phyloP scores from a whole-genome alignment of 352 stramenopile genomes.

The Salisapilia sapeloensis region DNA sequence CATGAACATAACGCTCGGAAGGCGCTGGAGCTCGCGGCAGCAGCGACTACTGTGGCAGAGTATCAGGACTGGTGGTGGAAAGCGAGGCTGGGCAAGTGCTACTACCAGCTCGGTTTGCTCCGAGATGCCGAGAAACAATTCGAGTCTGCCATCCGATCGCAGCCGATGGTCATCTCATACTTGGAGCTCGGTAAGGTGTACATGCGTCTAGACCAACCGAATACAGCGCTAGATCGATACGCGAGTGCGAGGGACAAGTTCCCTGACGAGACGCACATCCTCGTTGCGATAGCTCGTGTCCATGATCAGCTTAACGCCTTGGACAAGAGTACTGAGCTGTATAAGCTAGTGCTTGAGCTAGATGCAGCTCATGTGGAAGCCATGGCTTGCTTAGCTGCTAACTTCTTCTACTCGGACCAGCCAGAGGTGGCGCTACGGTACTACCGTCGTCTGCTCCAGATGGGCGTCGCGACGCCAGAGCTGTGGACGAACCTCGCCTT shows the following conservation, averaged over 20 bases:
- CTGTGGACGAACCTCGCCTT: slow-evolving; percentile 91
- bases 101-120: slow-evolving; percentile 87
- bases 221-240: slow-evolving; percentile 82
- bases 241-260: slow-evolving; percentile 46
- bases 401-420: slow-evolving; percentile 90
- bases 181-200: slow-evolving; percentile 92
- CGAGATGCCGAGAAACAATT: slow-evolving; percentile 90
- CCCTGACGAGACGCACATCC: slow-evolving; percentile 58
- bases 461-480: slow-evolving; percentile 83
- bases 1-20: slow-evolving; percentile 87
- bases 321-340: slow-evolving; percentile 56
- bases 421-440: slow-evolving; percentile 85
- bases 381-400: slow-evolving; percentile 83
- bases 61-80: slow-evolving; percentile 95
- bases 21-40: slow-evolving; percentile 81
- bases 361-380: slow-evolving; percentile 85
- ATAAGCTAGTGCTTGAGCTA: slow-evolving; percentile 78
- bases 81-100: slow-evolving; percentile 85
- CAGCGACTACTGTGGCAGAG: slow-evolving; percentile 72
- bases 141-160: slow-evolving; percentile 70
- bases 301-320: slow-evolving; percentile 86
- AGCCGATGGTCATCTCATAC: slow-evolving; percentile 81
- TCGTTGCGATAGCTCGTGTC: slow-evolving; percentile 78
- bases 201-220: slow-evolving; percentile 86
- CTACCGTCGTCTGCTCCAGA: slow-evolving; percentile 87